Base-by-base conservation (phyloP, 306 rosid genomes). In the Benincasa hispida region DNA sequence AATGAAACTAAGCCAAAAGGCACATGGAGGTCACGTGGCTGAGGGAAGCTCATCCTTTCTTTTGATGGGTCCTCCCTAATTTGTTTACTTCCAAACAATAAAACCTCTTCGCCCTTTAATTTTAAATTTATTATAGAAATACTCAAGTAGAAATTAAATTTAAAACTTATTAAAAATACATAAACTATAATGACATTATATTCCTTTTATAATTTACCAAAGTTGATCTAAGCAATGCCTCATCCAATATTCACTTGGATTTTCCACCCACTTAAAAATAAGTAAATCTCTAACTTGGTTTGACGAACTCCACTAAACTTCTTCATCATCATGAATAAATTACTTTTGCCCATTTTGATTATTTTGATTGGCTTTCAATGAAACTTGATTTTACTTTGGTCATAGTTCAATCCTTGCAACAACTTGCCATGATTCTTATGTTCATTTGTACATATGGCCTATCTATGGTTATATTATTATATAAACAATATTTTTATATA, bases 1-100 rank as follows among this genome's bases (percentile, higher is more conserved):
- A 24, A 19, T 54, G 58, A 54, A 54, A 54, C 25, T 6, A 55
- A 55, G 27, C 59, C 59, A 21, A 55, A 56, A 4, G 61, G 67
- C 67, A 60, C 67, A 30, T 60, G 67, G 67, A 60, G 41, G 17
- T 28, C 67, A 60, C 67, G 67, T 60, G 67, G 67, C 41, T 60
- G 41, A 60, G 41, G 67, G 67, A 60, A 60, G 67, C 67, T 58
- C 65, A 25, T 45, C 13, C 51, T 45, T 45, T 45, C 17, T 45
- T 45, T 45, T 45, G 5, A 12, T 45, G 17, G 50, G 4, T 45
- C 18, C 51, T 45, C 5, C 51, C 51, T 45, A 45, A 12, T 45
- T 45, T 45, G 0, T 8, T 37, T 39, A 39, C 10, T 39, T 39
- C 42, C 6, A 39, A 39, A 8, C 11, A 32, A 32, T 32, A n/a